Conservation (phyloP, 495 filamentous ascomycete species). For the Entonaema liquescens region DNA sequence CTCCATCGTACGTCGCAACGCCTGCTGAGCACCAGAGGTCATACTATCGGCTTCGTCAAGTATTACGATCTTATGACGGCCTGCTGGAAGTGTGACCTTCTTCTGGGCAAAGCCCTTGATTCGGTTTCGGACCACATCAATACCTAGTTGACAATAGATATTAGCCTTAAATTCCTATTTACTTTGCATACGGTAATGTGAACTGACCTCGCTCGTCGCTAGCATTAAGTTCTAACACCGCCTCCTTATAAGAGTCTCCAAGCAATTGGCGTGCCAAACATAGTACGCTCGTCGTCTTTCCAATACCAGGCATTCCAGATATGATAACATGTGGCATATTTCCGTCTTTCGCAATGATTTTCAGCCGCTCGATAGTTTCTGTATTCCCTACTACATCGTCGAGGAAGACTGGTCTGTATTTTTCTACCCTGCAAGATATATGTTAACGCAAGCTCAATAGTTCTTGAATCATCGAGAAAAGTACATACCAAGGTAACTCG, state of each 20-base stretch:
- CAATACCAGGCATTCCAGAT: slow-evolving; percentile 98
- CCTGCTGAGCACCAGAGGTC: slow-evolving; percentile 96
- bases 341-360: slow-evolving; percentile 98
- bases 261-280: slow-evolving; percentile 93
- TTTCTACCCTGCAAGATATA: slow-evolving; percentile 81
- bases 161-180: slow-evolving; percentile 1
- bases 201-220: slow-evolving; percentile 85
- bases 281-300: slow-evolving; percentile 95
- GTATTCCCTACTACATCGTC: slow-evolving; percentile 98
- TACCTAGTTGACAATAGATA: slow-evolving; percentile 60
- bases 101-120: slow-evolving; percentile 99
- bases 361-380: slow-evolving; percentile 95
- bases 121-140: slow-evolving; percentile 97
- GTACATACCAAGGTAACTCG: slow-evolving; percentile 87
- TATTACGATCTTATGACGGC: slow-evolving; percentile 95
- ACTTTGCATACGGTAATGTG: not conserved
- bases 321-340: slow-evolving; percentile 99
- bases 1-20: slow-evolving; percentile 96
- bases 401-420: slow-evolving; percentile 92
- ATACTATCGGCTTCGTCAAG: slow-evolving; percentile 98
- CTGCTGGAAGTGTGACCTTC: slow-evolving; percentile 92
- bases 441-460: slow-evolving; percentile 24
- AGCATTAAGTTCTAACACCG: slow-evolving; percentile 94
- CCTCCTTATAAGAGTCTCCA: slow-evolving; percentile 96
- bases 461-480: slow-evolving; percentile 5